Base-by-base conservation (phyloP, 805 yeast genomes). In the Cyberlindnera suaveolens region DNA sequence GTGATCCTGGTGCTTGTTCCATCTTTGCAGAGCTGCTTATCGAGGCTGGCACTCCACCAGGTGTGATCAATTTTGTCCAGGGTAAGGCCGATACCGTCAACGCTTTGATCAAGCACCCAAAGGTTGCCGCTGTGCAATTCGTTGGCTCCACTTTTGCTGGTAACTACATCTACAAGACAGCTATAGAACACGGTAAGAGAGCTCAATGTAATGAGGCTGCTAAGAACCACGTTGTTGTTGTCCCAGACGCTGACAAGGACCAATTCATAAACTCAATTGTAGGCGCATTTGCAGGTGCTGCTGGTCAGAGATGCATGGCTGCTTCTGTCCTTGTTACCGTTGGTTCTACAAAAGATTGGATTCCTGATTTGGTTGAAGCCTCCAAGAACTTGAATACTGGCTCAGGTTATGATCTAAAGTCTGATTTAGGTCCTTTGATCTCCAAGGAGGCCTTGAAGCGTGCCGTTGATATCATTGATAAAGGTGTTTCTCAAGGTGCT, bases 271-370 rank as follows among this genome's bases (percentile, higher is more conserved):
- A 77, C 55, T 80, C 85, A 29, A 66, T 81, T 30, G 78, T 71
- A 42, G 89, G 89, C 37, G 87, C 90, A 18, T 85, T 86, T 34
- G 84, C 84, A 55, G 89, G 90, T 33, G 90, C 90, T 46, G 89
- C 89, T 20, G 90, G 90, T 42, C 89, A 82, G 69, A 75, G 90
- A 60, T 82, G 90, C 63, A 82, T 82, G 90, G 89, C 89, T 9
- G 78, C 84, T 38, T 77, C 84, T 10, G 87, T 80, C 5, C 68
- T 83, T 44, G 85, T 82, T 13, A 74, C 86, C 13, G 88, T 83
- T 16, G 89, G 89, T 15, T 49, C 52, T 27, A 68, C 84, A 41
- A 72, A 72, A 57, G 73, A 73, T 44, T 82, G 88, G 89, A 64
- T 82, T 40, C 49, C 63, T 19, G 89, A 82, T 39, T 66, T 82